Evolutionary conservation across 2,329 filamentous ascomycete genomes (phyloP).

Genomic region (Elsinoe ampelina): DNA sequence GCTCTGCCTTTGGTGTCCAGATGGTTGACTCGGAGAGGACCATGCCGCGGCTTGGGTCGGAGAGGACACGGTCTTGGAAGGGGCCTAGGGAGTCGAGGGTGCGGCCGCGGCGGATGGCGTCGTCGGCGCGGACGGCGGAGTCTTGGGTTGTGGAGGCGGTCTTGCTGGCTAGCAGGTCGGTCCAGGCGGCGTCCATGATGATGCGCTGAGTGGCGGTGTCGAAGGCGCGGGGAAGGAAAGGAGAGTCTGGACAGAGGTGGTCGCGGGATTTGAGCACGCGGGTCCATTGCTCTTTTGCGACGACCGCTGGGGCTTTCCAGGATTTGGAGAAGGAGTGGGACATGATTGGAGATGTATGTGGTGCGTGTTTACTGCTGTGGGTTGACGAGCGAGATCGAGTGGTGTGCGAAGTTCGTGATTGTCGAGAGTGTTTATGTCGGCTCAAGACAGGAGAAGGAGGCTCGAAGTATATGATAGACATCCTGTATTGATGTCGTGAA

Average conservation of each 20-base stretch:
- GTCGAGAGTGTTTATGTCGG: background rate
- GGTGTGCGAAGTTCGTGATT: background rate
- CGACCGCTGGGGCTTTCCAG: constrained; percentile 18
- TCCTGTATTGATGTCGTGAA: background rate
- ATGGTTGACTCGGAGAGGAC: constrained; percentile 33
- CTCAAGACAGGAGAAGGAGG: background rate
- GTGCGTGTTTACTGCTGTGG: background rate
- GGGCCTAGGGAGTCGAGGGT: background rate
- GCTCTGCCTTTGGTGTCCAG: constrained; percentile 29
- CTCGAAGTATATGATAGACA: background rate
- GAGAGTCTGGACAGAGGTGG: constrained; percentile 22
- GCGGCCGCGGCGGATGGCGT: background rate
- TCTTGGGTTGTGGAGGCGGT: constrained; percentile 1
- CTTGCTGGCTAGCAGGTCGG: constrained; percentile 4
- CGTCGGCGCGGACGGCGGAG: background rate
- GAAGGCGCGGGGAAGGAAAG: constrained; percentile 21
- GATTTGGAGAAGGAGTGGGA: constrained; percentile 15
- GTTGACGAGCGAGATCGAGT: background rate
- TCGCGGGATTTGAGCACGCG: constrained; percentile 18
- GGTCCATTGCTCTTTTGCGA: constrained; percentile 16
- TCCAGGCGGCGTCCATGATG: constrained; percentile 18
- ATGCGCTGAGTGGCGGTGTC: constrained; percentile 20
- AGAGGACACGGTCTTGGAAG: background rate
- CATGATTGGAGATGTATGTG: background rate
- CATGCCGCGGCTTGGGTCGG: constrained; percentile 17